phyloP scores from a whole-genome alignment of 108 stramenopile genomes.

The Skeletonema costatum region DNA sequence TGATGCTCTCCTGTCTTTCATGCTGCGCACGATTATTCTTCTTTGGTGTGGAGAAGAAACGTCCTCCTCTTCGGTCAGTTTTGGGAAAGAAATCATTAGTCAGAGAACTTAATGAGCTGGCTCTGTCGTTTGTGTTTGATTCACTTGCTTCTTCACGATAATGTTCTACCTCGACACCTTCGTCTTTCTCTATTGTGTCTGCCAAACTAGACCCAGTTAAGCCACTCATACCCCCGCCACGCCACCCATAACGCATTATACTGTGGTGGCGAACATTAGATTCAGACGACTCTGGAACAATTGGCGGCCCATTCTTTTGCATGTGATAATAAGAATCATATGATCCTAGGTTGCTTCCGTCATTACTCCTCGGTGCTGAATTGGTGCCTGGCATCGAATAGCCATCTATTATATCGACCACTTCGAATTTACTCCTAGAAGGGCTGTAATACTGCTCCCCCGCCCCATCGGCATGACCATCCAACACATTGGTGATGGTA shows the following conservation, averaged over 20 bases:
- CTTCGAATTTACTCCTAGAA: conserved; percentile 2
- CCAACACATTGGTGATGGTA: conserved; percentile 15
- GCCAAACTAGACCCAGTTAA: background rate
- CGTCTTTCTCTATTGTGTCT: background rate
- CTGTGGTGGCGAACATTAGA: too few species aligned
- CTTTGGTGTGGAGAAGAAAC: background rate
- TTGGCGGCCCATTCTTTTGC: conserved; percentile 7
- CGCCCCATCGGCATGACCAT: background rate
- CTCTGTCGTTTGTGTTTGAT: background rate
- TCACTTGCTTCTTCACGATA: background rate
- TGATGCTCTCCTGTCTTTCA: background rate
- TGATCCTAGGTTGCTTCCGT: background rate
- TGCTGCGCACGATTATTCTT: background rate
- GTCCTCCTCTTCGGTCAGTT: background rate
- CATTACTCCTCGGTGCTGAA: background rate
- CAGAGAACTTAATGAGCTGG: background rate
- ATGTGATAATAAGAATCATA: conserved; percentile 12
- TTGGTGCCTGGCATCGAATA: background rate
- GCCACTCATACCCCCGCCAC: background rate
- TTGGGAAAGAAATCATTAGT: background rate
- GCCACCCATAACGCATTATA: background rate
- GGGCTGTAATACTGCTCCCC: background rate
- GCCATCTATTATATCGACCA: background rate
- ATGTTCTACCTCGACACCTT: background rate
- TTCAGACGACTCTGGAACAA: background rate